Evolutionary conservation across 805 yeast species (phyloP).

Genomic region (Candida michaelii): DNA sequence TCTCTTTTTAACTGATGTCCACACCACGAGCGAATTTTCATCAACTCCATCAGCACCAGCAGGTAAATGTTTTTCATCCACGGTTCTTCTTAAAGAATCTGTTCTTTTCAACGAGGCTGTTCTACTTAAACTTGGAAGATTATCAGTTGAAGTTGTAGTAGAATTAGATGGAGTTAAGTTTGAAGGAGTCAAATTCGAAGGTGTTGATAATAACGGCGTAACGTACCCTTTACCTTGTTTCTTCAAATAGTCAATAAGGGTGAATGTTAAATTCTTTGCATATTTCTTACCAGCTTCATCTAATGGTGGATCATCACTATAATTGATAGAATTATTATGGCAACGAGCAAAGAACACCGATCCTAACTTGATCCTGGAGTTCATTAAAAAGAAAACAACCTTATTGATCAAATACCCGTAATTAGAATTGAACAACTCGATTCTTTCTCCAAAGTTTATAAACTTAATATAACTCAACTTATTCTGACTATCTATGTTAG

Average conservation of each 20-base stretch:
- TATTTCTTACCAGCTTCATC: slow-evolving; percentile 71
- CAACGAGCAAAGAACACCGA: slow-evolving; percentile 92
- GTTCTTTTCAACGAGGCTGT: not conserved
- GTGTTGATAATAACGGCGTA: slow-evolving; percentile 9
- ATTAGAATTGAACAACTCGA: slow-evolving; percentile 76
- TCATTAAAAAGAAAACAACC: slow-evolving; percentile 90
- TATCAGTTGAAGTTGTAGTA: slow-evolving; percentile 1
- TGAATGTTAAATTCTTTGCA: slow-evolving; percentile 60
- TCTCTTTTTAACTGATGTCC: slow-evolving; percentile 91
- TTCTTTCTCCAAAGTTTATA: slow-evolving; percentile 84
- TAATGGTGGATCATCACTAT: slow-evolving; percentile 77
- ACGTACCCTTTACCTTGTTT: slow-evolving; percentile 34
- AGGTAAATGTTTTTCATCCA: slow-evolving; percentile 42
- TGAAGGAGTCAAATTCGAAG: not conserved
- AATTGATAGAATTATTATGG: slow-evolving; percentile 54
- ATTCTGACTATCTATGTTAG: slow-evolving; percentile 39
- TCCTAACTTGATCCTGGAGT: slow-evolving; percentile 82
- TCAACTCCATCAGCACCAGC: slow-evolving; percentile 57
- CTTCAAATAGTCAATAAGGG: slow-evolving; percentile 46
- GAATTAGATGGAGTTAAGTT: not conserved
- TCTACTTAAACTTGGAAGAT: not conserved
- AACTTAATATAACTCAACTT: slow-evolving; percentile 74
- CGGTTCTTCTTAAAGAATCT: slow-evolving; percentile 12
- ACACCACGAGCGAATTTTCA: slow-evolving; percentile 71
- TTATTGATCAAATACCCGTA: slow-evolving; percentile 88